Conservation (phyloP, 2,329 filamentous ascomycete species). For the Epichloe scottii region DNA sequence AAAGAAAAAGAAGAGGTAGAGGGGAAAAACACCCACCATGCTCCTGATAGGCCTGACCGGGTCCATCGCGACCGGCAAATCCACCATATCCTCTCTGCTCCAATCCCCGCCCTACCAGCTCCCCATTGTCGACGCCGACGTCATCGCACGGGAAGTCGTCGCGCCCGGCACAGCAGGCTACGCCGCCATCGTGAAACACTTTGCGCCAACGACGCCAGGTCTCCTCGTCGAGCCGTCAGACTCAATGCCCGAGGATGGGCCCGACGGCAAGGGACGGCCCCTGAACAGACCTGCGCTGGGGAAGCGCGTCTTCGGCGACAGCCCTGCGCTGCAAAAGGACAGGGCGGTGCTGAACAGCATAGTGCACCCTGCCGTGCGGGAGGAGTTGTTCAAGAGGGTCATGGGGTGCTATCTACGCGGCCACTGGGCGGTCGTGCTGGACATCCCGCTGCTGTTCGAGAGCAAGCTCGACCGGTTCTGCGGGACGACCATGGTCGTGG, state of each 20-base stretch:
- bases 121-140: slow-evolving; percentile 86
- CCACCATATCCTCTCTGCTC: slow-evolving; percentile 80
- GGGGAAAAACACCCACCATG: neutral
- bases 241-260: slow-evolving; percentile 40
- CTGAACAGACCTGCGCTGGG: slow-evolving; percentile 82
- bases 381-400: slow-evolving; percentile 67
- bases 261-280: slow-evolving; percentile 52
- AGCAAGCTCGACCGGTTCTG: slow-evolving; percentile 75
- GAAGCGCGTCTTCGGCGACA: slow-evolving; percentile 71
- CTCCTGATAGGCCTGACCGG: slow-evolving; percentile 82
- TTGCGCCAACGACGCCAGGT: slow-evolving; percentile 72
- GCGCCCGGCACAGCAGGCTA: slow-evolving; percentile 84
- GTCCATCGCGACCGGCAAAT: slow-evolving; percentile 96
- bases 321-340: slow-evolving; percentile 56
- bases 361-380: slow-evolving; percentile 80
- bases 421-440: slow-evolving; percentile 79
- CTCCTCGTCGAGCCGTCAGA: slow-evolving; percentile 54
- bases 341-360: slow-evolving; percentile 73
- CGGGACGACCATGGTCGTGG: slow-evolving; percentile 76
- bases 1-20: neutral
- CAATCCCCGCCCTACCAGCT: slow-evolving; percentile 69
- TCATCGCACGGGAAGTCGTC: slow-evolving; percentile 85
- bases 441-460: slow-evolving; percentile 88
- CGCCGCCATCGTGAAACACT: slow-evolving; percentile 67
- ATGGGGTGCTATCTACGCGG: slow-evolving; percentile 62